phyloP scores from a whole-genome alignment of 1,284 basidiomycete genomes.

The Cutaneotrichosporon sp. region DNA sequence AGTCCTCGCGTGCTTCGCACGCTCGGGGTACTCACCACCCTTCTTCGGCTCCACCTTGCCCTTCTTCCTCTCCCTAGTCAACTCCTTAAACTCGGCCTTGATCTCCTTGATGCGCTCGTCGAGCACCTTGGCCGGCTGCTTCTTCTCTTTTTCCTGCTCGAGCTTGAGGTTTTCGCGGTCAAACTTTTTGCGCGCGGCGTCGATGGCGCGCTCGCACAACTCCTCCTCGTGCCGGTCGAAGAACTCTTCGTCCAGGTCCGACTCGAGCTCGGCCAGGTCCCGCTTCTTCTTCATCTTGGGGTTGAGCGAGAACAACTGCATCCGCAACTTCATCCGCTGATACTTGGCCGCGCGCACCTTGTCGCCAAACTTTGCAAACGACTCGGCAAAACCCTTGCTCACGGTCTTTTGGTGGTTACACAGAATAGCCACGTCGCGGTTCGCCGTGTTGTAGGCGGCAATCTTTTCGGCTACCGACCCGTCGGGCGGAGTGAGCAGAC shows the following conservation, averaged over 20 bases:
- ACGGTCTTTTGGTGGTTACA: slow-evolving; percentile 97
- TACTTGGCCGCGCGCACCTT: slow-evolving; percentile 78
- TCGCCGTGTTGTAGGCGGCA: slow-evolving; percentile 90
- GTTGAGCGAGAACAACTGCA: slow-evolving; percentile 69
- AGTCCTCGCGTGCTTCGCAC: no score
- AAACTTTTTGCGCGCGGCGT: slow-evolving; percentile 82
- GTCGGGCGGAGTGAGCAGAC: slow-evolving; percentile 61
- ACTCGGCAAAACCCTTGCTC: slow-evolving; percentile 82
- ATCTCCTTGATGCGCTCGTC: slow-evolving; percentile 71
- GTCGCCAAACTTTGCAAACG: slow-evolving; percentile 85
- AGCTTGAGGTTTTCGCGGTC: slow-evolving; percentile 82
- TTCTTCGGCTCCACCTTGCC: slow-evolving; percentile 63
- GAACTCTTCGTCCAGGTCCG: slow-evolving; percentile 88
- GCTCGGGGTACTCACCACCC: slow-evolving; percentile 5
- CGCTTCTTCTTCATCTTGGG: slow-evolving; percentile 73
- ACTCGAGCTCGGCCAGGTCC: slow-evolving; percentile 70
- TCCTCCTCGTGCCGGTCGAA: slow-evolving; percentile 75
- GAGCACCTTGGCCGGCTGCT: slow-evolving; percentile 63
- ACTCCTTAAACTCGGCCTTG: slow-evolving; percentile 67
- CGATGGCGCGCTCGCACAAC: slow-evolving; percentile 71
- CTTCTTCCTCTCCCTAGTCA: slow-evolving; percentile 69
- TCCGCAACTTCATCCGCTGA: slow-evolving; percentile 85
- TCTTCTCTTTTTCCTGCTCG: slow-evolving; percentile 60
- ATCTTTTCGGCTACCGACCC: slow-evolving; percentile 84
- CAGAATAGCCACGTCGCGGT: slow-evolving; percentile 87